Evolutionary conservation across 441 rosid species (phyloP).

Genomic region (Kokia cookei): DNA sequence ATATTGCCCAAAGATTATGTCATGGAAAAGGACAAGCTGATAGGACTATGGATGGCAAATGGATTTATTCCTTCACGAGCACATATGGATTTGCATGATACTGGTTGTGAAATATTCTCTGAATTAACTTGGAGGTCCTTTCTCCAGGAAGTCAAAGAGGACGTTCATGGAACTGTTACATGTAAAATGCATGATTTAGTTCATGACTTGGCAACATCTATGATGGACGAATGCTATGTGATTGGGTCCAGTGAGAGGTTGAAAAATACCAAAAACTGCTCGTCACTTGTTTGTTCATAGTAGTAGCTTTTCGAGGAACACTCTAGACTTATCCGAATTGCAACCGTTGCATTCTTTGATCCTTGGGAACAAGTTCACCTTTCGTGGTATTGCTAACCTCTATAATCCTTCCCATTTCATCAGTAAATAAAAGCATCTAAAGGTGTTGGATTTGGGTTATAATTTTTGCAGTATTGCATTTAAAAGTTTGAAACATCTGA

Average conservation of each 20-base stretch:
- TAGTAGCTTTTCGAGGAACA: not conserved
- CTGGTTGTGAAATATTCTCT: not conserved
- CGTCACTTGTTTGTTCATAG: not conserved
- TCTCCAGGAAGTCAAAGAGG: not conserved
- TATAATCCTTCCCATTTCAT: not conserved
- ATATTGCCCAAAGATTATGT: not conserved
- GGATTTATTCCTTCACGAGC: too few species aligned
- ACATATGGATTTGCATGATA: too few species aligned
- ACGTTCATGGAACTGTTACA: not conserved
- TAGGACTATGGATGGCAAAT: not conserved
- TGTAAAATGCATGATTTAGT: not conserved
- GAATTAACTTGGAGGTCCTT: conserved; percentile 1
- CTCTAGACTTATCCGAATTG: not conserved
- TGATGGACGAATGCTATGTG: not conserved
- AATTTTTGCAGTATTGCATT: not conserved
- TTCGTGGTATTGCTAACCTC: too few species aligned
- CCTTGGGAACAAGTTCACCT: not conserved
- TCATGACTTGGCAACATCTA: not conserved
- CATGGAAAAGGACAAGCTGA: not conserved
- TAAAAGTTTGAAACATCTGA: not conserved
- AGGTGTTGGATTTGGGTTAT: not conserved
- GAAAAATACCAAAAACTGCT: not conserved
- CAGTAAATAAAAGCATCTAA: not conserved
- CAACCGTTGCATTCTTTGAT: not conserved
- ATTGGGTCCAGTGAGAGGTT: not conserved